phyloP scores from a whole-genome alignment of 2,329 filamentous ascomycete genomes.

The Paraconiothyrium brasiliense region DNA sequence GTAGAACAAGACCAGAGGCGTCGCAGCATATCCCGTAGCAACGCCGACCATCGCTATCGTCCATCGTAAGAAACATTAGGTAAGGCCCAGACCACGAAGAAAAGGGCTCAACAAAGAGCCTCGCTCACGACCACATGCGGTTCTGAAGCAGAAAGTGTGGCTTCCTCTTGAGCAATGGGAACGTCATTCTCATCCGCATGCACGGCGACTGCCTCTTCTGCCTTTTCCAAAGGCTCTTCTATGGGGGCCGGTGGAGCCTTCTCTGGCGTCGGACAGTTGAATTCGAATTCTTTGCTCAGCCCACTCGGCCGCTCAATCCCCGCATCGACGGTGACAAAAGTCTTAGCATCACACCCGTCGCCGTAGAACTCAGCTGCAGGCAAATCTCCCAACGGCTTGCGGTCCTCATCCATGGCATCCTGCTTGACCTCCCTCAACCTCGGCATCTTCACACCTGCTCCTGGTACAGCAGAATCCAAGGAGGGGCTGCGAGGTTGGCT shows the following conservation, averaged over 20 bases:
- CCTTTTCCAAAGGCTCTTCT: conserved; percentile 3
- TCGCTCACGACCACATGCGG: neutral
- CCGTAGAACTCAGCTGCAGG: conserved; percentile 50
- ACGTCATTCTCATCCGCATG: conserved; percentile 1
- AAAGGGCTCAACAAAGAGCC: neutral
- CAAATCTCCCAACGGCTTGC: conserved; percentile 49
- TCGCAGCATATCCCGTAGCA: neutral
- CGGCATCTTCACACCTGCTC: conserved; percentile 38
- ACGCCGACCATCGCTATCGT: neutral
- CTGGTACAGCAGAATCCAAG: conserved; percentile 21
- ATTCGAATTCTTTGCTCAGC: conserved; percentile 47
- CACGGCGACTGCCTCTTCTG: neutral
- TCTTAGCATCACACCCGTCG: conserved; percentile 47
- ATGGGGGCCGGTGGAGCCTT: conserved; percentile 1
- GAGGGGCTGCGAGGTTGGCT: conserved; percentile 21
- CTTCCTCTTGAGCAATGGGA: neutral
- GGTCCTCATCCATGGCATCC: conserved; percentile 54
- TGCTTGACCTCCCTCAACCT: conserved; percentile 38
- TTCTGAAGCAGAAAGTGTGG: neutral
- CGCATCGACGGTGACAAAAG: conserved; percentile 48
- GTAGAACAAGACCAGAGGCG: neutral
- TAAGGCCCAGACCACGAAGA: neutral
- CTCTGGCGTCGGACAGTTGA: conserved; percentile 26
- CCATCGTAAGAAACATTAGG: conserved; percentile 1
- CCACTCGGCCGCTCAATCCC: conserved; percentile 46